A percentile compares a stretch with the other conserved stretches of the same genome.
These are phyloP conservation scores for Rosa multiflora DNA, from an alignment of 306 rosid genomes.

Conservation along the genomic window DNA sequence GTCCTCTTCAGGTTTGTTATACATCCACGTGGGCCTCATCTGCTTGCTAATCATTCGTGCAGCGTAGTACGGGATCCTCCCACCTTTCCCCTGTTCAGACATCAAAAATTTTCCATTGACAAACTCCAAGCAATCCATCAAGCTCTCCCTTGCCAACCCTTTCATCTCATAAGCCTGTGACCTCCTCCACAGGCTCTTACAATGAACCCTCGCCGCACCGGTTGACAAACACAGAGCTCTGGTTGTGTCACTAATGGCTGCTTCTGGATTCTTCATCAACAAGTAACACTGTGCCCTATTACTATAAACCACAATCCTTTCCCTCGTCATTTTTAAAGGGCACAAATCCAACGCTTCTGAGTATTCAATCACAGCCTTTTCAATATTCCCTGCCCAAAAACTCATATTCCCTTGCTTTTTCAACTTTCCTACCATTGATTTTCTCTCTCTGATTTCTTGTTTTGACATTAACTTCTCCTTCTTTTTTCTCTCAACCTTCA, in stretches of 20 bases:
- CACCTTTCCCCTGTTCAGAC: conserved; percentile 24
- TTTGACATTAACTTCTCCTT: conserved; percentile 51
- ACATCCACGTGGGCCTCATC: conserved; percentile 52
- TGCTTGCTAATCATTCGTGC: conserved; percentile 58
- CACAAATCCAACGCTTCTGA: conserved; percentile 58
- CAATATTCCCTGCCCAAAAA: conserved; percentile 47
- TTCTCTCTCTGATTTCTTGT: conserved; percentile 44
- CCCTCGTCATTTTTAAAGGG: conserved; percentile 34
- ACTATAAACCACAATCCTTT: conserved; percentile 67
- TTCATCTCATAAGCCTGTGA: conserved; percentile 66
- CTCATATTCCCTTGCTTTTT: conserved; percentile 48
- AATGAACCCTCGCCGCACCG: conserved; percentile 38
- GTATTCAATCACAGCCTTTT: conserved; percentile 50
- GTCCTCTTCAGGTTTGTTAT: background rate
- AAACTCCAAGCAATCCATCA: conserved; percentile 60
- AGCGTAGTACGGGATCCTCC: conserved; percentile 49
- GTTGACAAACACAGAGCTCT: conserved; percentile 55
- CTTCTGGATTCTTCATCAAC: conserved; percentile 42
- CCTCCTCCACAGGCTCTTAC: conserved; percentile 74
- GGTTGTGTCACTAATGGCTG: conserved; percentile 62
- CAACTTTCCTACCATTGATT: conserved; percentile 28
- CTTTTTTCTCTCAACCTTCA: conserved; percentile 61
- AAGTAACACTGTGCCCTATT: conserved; percentile 71
- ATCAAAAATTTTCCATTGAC: conserved; percentile 24
- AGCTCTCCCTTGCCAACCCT: conserved; percentile 55